Evolutionary conservation across 2,329 filamentous ascomycete species (phyloP).

Genomic region (Trichoderma sp.): DNA sequence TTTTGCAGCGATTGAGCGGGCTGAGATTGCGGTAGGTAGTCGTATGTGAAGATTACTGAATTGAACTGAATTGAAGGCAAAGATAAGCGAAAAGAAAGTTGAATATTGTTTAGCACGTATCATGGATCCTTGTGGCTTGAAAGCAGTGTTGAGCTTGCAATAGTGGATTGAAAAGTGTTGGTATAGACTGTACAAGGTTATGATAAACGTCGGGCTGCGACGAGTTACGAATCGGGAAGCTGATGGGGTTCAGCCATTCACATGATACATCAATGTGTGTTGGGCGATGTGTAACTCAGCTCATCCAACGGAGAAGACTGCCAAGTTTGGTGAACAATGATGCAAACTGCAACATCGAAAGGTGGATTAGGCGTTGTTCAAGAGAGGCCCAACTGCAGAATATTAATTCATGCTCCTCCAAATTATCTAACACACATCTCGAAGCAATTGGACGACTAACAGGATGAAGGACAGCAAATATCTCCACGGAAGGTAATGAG

Average conservation of each 20-base stretch:
- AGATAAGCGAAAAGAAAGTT: background rate
- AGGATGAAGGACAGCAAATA: background rate
- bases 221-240: slow-evolving; percentile 17
- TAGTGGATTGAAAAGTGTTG: background rate
- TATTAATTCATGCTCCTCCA: background rate
- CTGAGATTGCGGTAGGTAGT: background rate
- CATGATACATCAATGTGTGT: background rate
- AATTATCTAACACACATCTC: background rate
- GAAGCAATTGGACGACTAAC: background rate
- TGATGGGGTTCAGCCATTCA: slow-evolving; percentile 17
- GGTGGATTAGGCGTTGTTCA: background rate
- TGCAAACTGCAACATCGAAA: background rate
- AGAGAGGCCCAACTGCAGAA: background rate
- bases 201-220: background rate
- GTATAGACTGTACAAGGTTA: background rate
- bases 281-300: background rate
- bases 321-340: background rate
- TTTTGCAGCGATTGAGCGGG: background rate
- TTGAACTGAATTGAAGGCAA: background rate
- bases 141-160: background rate
- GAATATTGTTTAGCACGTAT: background rate
- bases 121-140: background rate
- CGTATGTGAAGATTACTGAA: background rate
- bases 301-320: background rate
- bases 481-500: background rate